phyloP scores from a whole-genome alignment of 257 asterid species.

The Salvia rosmarinus region DNA sequence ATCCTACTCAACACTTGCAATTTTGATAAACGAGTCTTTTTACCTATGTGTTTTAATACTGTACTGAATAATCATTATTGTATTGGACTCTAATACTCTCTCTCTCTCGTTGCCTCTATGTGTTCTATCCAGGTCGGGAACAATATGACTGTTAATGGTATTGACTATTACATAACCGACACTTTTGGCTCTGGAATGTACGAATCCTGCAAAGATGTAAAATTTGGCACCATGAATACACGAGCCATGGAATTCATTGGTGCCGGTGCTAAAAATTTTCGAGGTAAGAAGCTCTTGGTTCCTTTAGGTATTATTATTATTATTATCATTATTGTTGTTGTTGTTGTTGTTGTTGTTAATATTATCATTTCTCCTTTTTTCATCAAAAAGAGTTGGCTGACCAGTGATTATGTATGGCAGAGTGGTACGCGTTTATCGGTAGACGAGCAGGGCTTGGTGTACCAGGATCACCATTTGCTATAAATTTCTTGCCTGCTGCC shows the following conservation, averaged over 20 bases:
- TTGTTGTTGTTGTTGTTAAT: not conserved
- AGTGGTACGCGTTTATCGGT: conserved; percentile 90
- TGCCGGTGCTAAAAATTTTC: conserved; percentile 87
- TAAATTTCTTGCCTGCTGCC: conserved; percentile 68
- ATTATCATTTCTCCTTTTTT: too few relatives aligned
- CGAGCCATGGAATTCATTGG: conserved; percentile 96
- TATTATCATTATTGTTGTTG: too few relatives aligned
- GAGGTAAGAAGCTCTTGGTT: too few relatives aligned
- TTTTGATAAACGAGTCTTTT: not conserved
- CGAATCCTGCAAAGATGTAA: conserved; percentile 98
- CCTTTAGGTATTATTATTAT: too few relatives aligned
- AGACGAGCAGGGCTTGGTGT: conserved; percentile 64
- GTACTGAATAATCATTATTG: too few relatives aligned
- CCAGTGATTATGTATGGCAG: conserved; percentile 53
- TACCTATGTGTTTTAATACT: too few relatives aligned
- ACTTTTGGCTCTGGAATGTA: conserved; percentile 77
- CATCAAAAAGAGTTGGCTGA: conserved; percentile 33
- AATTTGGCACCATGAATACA: conserved; percentile 94
- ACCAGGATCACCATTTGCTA: conserved; percentile 93
- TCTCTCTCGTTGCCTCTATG: too few relatives aligned
- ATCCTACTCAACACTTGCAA: conserved; percentile 27
- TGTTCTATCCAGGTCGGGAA: conserved; percentile 58
- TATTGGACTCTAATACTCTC: too few relatives aligned
- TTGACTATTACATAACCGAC: conserved; percentile 74
- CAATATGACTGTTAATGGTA: conserved; percentile 77